phyloP scores from a whole-genome alignment of 1,284 basidiomycete genomes.

The Sporisorium sorghi region DNA sequence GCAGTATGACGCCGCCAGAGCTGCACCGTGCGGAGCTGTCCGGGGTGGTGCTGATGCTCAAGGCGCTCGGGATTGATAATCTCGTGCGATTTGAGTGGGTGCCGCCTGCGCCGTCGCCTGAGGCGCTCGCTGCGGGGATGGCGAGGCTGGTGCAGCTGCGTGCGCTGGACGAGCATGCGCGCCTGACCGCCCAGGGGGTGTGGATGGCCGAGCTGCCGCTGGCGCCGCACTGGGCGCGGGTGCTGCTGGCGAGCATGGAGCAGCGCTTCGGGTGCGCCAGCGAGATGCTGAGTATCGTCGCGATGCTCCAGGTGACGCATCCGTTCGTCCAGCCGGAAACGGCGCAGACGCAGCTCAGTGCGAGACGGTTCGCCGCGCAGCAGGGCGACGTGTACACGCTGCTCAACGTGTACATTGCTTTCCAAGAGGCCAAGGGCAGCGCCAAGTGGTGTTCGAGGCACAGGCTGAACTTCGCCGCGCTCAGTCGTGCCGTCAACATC shows the following conservation, averaged over 20 bases:
- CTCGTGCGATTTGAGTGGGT: constrained; percentile 84
- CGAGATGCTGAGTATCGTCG: constrained; percentile 92
- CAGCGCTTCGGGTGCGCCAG: constrained; percentile 97
- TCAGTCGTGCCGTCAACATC: constrained; percentile 91
- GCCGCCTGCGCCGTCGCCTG: constrained; percentile 82
- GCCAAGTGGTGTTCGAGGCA: constrained; percentile 93
- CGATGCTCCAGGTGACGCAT: constrained; percentile 93
- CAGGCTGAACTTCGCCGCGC: constrained; percentile 87
- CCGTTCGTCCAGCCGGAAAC: constrained; percentile 94
- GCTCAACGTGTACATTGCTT: constrained; percentile 94
- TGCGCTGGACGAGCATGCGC: constrained; percentile 93
- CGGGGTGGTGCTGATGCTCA: constrained; percentile 92
- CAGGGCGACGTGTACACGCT: constrained; percentile 96
- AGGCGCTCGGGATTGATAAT: constrained; percentile 82
- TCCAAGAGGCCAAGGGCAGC: too few relatives aligned
- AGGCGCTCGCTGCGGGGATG: too few relatives aligned
- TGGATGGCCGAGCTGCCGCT: constrained; percentile 99
- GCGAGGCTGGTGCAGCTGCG: too few relatives aligned
- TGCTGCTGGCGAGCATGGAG: constrained; percentile 92
- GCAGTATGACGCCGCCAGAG: too few relatives aligned
- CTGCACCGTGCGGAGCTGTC: constrained; percentile 96
- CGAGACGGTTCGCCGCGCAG: constrained; percentile 90
- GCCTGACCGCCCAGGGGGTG: constrained; percentile 84
- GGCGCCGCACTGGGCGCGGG: constrained; percentile 92
- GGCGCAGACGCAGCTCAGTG: constrained; percentile 86